These are phyloP conservation scores for Chlorella sp. DNA, from an alignment of 139 green algal genomes.

Conservation along the genomic window DNA sequence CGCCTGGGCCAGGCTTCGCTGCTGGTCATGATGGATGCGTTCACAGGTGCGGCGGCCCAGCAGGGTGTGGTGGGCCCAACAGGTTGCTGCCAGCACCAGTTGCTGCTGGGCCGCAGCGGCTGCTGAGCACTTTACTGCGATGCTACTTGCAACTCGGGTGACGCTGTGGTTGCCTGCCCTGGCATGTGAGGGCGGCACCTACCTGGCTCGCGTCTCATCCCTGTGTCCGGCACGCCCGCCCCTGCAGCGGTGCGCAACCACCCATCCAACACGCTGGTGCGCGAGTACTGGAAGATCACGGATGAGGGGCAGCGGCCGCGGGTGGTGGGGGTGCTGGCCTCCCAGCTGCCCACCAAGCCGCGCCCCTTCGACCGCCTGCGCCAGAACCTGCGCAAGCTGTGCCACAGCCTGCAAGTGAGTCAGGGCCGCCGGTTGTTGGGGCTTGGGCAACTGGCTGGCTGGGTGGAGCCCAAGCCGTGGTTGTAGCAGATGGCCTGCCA, in stretches of 20 bases:
- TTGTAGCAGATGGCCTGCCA: too few relatives aligned
- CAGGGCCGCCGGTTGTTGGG: background rate
- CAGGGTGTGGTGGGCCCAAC: too few relatives aligned
- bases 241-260: slow-evolving; percentile 45
- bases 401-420: slow-evolving; percentile 30
- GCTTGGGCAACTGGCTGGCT: too few relatives aligned
- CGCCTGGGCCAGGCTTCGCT: slow-evolving; percentile 20
- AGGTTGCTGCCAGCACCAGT: too few relatives aligned
- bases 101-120: too few relatives aligned
- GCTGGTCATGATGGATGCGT: slow-evolving; percentile 43
- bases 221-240: too few relatives aligned
- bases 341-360: slow-evolving; percentile 42
- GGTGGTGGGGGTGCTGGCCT: slow-evolving; percentile 43
- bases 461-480: too few relatives aligned
- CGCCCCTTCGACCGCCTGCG: slow-evolving; percentile 53
- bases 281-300: slow-evolving; percentile 22
- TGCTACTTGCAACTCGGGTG: too few relatives aligned
- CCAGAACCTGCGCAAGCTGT: slow-evolving; percentile 51
- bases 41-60: background rate
- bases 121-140: too few relatives aligned
- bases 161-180: too few relatives aligned
- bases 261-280: slow-evolving; percentile 45
- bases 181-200: too few relatives aligned
- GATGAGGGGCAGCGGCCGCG: slow-evolving; percentile 23
- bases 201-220: too few relatives aligned